Evolutionary conservation across 1,284 basidiomycete genomes (phyloP).

Genomic region (Trichosporon sp.): DNA sequence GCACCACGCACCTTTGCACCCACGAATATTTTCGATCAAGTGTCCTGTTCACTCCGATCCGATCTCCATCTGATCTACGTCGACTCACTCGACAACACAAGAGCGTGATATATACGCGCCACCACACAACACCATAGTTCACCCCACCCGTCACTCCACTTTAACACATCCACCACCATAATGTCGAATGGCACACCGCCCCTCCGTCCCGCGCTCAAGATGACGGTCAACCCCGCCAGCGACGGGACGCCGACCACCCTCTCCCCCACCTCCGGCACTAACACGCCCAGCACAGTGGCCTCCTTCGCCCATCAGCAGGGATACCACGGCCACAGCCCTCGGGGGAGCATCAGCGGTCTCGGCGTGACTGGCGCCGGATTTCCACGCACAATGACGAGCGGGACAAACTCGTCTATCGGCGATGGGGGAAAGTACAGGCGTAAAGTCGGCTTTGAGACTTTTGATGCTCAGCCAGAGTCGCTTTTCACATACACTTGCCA

Average conservation of each 20-base stretch:
- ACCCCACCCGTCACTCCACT: background rate
- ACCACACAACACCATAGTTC: background rate
- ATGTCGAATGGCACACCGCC: background rate
- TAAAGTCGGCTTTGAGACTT: slow-evolving; percentile 84
- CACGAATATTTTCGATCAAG: background rate
- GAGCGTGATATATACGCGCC: too few species aligned
- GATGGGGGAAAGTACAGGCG: slow-evolving; percentile 61
- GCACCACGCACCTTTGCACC: too few species aligned
- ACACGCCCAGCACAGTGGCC: background rate
- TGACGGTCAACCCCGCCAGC: background rate
- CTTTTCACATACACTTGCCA: slow-evolving; percentile 51
- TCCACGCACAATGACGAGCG: slow-evolving; percentile 14
- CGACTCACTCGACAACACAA: too few species aligned
- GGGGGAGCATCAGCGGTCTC: background rate
- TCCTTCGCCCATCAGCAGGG: background rate
- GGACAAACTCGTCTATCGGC: background rate
- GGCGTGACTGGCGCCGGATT: slow-evolving; percentile 6
- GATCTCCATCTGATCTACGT: background rate
- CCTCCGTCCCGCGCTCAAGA: slow-evolving; percentile 14
- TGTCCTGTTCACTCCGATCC: background rate
- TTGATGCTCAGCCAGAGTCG: slow-evolving; percentile 55
- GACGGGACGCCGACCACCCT: background rate
- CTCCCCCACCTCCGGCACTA: background rate
- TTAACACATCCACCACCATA: background rate
- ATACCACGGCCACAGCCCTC: background rate